Evolutionary conservation across 257 asterid species (phyloP).

Genomic region (Salvia hispanica): DNA sequence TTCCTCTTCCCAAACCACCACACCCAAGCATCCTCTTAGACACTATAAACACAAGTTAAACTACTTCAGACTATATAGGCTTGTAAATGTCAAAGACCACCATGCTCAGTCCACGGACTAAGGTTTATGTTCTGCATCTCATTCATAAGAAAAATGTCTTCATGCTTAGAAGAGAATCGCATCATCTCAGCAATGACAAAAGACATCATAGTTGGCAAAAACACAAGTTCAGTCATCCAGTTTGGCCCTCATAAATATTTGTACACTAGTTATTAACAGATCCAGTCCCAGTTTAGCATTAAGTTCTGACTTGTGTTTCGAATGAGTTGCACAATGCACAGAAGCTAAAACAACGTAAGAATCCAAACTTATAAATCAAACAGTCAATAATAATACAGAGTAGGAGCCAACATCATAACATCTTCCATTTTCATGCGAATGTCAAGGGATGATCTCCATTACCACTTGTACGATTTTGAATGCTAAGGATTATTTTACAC

Average conservation of each 20-base stretch:
- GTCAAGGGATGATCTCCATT: constrained; percentile 10
- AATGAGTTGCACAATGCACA: neutral
- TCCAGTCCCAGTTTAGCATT: neutral
- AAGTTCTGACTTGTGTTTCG: neutral
- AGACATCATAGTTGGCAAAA: neutral
- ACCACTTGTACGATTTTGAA: neutral
- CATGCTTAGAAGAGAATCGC: neutral
- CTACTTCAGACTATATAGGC: constrained; percentile 7
- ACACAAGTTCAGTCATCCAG: constrained; percentile 3
- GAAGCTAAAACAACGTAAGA: neutral
- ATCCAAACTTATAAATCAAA: neutral
- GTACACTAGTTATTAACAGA: constrained; percentile 9
- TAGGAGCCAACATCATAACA: neutral
- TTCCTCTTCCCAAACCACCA: neutral
- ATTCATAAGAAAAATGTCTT: neutral
- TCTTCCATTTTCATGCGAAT: constrained; percentile 10
- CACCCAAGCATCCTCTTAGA: neutral
- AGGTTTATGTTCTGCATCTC: constrained; percentile 5
- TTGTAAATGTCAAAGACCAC: constrained; percentile 4
- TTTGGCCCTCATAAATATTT: constrained; percentile 10
- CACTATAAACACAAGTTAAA: neutral
- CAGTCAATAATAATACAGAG: neutral
- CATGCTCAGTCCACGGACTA: constrained; percentile 1
- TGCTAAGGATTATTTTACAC: neutral
- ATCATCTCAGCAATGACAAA: neutral